phyloP scores from a whole-genome alignment of 2,329 filamentous ascomycete genomes.

The Neonectria neomacrospora region DNA sequence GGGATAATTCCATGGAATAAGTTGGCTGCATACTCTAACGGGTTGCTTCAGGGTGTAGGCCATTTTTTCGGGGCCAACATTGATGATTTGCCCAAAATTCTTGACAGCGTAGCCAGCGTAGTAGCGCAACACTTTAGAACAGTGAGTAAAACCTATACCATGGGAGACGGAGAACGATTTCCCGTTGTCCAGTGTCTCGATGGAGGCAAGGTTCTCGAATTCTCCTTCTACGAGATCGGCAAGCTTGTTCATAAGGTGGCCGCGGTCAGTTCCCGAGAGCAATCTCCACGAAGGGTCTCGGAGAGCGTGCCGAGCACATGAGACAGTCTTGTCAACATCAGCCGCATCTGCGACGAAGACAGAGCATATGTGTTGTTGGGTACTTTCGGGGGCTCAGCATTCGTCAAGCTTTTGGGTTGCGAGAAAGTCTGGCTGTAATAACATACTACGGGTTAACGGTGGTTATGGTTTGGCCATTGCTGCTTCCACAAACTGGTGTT shows the following conservation, averaged over 20 bases:
- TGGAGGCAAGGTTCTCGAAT: conserved; percentile 58
- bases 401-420: too few relatives aligned
- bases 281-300: conserved; percentile 70
- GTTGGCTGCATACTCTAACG: conserved; percentile 29
- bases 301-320: conserved; percentile 75
- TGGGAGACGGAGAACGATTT: conserved; percentile 76
- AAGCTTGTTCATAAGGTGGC: conserved; percentile 74
- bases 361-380: conserved; percentile 74
- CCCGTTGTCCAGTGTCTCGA: conserved; percentile 82
- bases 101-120: conserved; percentile 86
- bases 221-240: conserved; percentile 76
- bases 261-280: conserved; percentile 74
- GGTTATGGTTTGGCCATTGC: conserved; percentile 53
- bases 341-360: conserved; percentile 74
- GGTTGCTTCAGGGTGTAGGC: conserved; percentile 62
- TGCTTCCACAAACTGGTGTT: conserved; percentile 22
- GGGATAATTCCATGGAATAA: conserved; percentile 22
- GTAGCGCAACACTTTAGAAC: conserved; percentile 69
- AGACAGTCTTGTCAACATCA: conserved; percentile 77
- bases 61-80: conserved; percentile 75
- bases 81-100: conserved; percentile 81
- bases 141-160: conserved; percentile 68
- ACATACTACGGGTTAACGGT: conserved; percentile 76
- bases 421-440: background rate
- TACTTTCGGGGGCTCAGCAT: conserved; percentile 44